Conservation (phyloP, 2,329 filamentous ascomycete genomes). For the Aspergillus fijiensis region DNA sequence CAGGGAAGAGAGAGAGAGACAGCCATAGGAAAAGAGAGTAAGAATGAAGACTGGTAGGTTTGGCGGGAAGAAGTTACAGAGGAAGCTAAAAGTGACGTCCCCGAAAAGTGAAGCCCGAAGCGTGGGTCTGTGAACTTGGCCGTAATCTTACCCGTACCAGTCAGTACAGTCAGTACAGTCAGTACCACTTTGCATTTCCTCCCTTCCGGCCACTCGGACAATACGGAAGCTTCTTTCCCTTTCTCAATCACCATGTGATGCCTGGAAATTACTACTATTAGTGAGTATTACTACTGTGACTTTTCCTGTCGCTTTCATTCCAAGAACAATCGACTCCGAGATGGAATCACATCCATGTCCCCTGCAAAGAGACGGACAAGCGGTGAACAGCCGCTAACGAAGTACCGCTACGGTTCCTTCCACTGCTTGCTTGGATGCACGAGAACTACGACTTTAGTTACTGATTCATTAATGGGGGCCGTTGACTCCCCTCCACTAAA, state of each 20-base stretch:
- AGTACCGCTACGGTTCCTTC: background rate
- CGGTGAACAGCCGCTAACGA: background rate
- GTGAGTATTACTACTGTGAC: background rate
- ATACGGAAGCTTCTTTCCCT: background rate
- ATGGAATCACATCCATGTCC: background rate
- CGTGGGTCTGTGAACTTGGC: constrained; percentile 7
- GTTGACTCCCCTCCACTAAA: background rate
- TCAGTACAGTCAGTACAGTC: too few species aligned
- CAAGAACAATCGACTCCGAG: background rate
- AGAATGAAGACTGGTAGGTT: background rate
- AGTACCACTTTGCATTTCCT: background rate
- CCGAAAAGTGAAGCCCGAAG: constrained; percentile 12
- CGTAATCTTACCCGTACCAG: background rate
- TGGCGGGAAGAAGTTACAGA: background rate
- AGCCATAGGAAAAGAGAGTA: constrained; percentile 3
- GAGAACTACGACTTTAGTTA: background rate
- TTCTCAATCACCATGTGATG: background rate
- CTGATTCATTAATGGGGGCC: background rate
- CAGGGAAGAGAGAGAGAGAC: background rate
- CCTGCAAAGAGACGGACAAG: background rate
- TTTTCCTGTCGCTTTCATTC: background rate
- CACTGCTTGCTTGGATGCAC: background rate
- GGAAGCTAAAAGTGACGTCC: constrained; percentile 2
- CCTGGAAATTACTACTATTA: background rate
- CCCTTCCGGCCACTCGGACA: constrained; percentile 1